Conservation (phyloP, 2,329 filamentous ascomycete species). For the Achaetomium macrosporum region DNA sequence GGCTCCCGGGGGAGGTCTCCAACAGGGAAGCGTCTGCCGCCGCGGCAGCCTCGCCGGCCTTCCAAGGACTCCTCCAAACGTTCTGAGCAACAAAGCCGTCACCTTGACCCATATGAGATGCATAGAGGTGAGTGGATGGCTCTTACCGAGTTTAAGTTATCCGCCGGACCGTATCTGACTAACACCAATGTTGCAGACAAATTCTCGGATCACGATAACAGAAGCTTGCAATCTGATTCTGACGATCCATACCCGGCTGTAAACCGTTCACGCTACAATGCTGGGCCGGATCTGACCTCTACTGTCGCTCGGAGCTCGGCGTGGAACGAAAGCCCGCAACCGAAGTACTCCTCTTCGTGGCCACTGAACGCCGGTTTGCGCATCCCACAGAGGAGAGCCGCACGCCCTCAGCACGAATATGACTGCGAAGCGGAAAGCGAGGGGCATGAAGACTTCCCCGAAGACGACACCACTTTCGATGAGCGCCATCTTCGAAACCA, state of each 20-base stretch:
- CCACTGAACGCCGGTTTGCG: conserved; percentile 12
- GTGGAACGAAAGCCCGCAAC: conserved; percentile 5
- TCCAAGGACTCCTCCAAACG: conserved; percentile 10
- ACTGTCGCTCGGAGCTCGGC: conserved; percentile 12
- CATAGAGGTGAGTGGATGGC: conserved; percentile 3
- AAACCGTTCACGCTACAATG: background rate
- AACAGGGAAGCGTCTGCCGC: conserved; percentile 10
- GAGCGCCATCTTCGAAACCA: background rate
- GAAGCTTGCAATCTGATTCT: background rate
- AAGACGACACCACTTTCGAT: background rate
- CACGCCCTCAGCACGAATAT: conserved; percentile 1
- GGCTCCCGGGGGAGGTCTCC: conserved; percentile 18
- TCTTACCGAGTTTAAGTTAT: background rate
- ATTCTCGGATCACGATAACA: background rate
- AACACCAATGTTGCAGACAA: conserved; percentile 5
- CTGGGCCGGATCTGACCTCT: background rate
- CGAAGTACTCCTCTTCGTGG: conserved; percentile 22
- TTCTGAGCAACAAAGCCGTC: conserved; percentile 3
- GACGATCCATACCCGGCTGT: background rate
- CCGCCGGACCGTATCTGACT: background rate
- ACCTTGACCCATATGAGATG: background rate
- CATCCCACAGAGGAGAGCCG: background rate
- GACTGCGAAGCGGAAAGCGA: conserved; percentile 18
- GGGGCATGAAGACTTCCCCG: background rate
- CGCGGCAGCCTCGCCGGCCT: conserved; percentile 1